These are phyloP conservation scores for Meira miltonrushii DNA, from an alignment of 1,284 basidiomycete genomes.

Conservation along the genomic window DNA sequence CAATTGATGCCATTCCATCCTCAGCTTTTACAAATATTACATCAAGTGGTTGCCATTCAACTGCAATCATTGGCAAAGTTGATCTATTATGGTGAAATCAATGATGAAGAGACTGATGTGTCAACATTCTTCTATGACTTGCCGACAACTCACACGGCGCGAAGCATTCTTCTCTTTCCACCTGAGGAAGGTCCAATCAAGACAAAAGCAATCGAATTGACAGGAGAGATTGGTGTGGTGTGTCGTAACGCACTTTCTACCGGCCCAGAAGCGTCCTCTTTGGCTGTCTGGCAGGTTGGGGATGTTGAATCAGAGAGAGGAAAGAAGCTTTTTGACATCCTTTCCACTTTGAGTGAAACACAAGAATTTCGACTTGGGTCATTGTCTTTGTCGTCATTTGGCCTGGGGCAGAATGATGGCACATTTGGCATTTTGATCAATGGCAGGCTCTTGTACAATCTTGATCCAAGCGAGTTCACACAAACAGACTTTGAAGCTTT, in stretches of 20 bases:
- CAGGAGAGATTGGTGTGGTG: not conserved
- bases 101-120: slow-evolving; percentile 60
- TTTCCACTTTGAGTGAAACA: not conserved
- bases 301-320: slow-evolving; percentile 70
- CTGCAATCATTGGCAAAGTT: slow-evolving; percentile 50
- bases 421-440: slow-evolving; percentile 14
- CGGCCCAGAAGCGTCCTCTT: slow-evolving; percentile 42
- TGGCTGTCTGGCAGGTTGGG: slow-evolving; percentile 67
- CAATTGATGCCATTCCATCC: slow-evolving; percentile 68
- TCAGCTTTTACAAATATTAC: slow-evolving; percentile 49
- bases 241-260: not conserved
- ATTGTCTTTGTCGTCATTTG: not conserved
- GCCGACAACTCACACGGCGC: slow-evolving; percentile 63
- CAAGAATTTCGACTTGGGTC: not conserved
- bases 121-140: slow-evolving; percentile 83
- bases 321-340: slow-evolving; percentile 57
- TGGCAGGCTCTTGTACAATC: slow-evolving; percentile 13
- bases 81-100: slow-evolving; percentile 65
- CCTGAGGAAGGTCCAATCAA: slow-evolving; percentile 1
- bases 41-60: slow-evolving; percentile 28
- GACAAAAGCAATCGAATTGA: slow-evolving; percentile 21
- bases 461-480: not conserved
- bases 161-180: slow-evolving; percentile 66
- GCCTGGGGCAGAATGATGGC: not conserved
- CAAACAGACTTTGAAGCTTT: slow-evolving; percentile 14